Evolutionary conservation across 2,329 filamentous ascomycete species (phyloP), one percentile per base, ranked within the genome.

Genomic region (Botrytis hyacinthi): DNA sequence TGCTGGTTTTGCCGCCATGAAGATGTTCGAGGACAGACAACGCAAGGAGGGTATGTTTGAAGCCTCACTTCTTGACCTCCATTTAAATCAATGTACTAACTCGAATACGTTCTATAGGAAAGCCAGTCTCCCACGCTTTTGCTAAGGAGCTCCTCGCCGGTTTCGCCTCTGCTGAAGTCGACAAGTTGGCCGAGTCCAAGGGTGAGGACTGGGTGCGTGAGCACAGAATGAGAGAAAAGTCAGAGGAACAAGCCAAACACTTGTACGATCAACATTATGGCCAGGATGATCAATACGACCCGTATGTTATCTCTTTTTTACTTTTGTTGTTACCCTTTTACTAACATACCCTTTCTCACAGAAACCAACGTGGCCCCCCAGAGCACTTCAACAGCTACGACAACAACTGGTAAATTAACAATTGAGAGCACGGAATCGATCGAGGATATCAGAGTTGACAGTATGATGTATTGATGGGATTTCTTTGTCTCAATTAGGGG

Each of bases 1-100:
- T 73, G 93, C 92, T 73, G 89, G 91, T 75, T 95, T 95, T 81
- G 91, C 89, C 76, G 93, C 90, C 79, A 92, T 95, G 88, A 94
- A 94, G 86, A 85, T 90, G 35, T 95, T 90, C 79, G 92, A 95
- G 84, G 90, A 94, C 82, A 86, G 88, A 79, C 91, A 94, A 84
- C 90, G 91, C 79, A 85, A 84, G 73, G 86, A 93, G 81, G 92
- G 90, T 90, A 84, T 40, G 84, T 79, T 32, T 68, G 3, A 37
- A 18, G 12, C 29, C 16, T 44, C 5, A 1, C 26, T 26, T 3
- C 20, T 62, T 20, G 22, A 29, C 12, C 42, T 48, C n/a, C n/a
- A 54, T 46, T 22, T 20, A 18, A 9, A 61, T n/a, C 35, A 71
- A 35, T 16, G 29, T 68, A 46, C 32, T 54, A 14, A 29, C 7